Base-by-base conservation (phyloP, 495 filamentous ascomycete genomes). In the Staphylotrichum tortipilum region DNA sequence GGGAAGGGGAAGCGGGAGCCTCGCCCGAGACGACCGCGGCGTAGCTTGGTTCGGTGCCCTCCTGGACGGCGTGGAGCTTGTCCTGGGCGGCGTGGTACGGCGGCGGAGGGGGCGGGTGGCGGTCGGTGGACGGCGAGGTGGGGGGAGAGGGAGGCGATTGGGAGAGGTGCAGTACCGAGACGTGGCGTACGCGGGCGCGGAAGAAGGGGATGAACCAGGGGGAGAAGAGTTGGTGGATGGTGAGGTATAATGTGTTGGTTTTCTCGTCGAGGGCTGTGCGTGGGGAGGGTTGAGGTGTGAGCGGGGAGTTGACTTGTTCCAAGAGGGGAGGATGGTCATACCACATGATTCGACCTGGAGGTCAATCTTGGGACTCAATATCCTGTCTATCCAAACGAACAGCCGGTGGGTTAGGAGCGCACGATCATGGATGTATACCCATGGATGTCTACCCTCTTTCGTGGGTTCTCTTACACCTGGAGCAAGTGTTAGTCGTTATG, bases 141-240 rank as follows among this genome's bases (percentile, higher is more conserved):
- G n/a, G n/a, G n/a, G n/a, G n/a, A n/a, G n/a, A n/a, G n/a, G n/a
- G n/a, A n/a, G n/a, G n/a, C n/a, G 43, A 47, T n/a, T 64, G 61
- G n/a, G 62, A 69, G 5, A 92, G 76, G 37, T 78, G 65, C 3
- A 94, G 69, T n/a, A 89, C 79, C 0, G 83, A 84, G n/a, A 84
- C 82, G 10, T 92, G 76, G 21, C 71, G 76, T 44, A 86, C 86
- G 1, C 75, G 74, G 15, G 84, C 73, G 8, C 74, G 67, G 68
- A 87, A 77, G 64, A 84, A 85, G 14, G 88, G 88, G 37, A 92
- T 59, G 54, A 89, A 67, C 79, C 83, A 89, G 52, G 89, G 75
- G 6, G 79, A 77, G 65, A 94, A 92, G 33, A 81, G 68, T 63
- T 92, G 88, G 34, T 67, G 73, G 51, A 88, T 73, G 15, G 73